These are phyloP conservation scores for Zangia roseola DNA, from an alignment of 768 basidiomycete species.

Conservation along the genomic window DNA sequence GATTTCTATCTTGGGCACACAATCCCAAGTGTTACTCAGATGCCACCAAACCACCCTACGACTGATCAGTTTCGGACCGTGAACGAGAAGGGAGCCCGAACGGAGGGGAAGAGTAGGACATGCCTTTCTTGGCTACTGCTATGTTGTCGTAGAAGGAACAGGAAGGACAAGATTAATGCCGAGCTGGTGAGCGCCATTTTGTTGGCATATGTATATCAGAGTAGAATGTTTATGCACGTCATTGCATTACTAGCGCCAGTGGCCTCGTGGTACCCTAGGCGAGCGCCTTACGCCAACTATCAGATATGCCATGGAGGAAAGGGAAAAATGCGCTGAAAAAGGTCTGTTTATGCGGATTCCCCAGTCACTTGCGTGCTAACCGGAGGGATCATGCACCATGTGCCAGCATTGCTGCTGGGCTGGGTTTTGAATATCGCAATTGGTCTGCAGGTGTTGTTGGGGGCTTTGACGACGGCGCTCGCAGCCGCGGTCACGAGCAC, in stretches of 20 bases:
- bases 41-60: too few species aligned
- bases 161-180: too few species aligned
- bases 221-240: not conserved
- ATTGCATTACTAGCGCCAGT: conserved; percentile 20
- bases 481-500: conserved; percentile 47
- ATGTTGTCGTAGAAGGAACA: too few species aligned
- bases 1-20: too few species aligned
- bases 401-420: conserved; percentile 30
- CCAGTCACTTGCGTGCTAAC: conserved; percentile 12
- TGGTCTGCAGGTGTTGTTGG: conserved; percentile 59
- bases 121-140: too few species aligned
- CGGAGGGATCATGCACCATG: not conserved
- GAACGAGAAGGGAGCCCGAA: too few species aligned
- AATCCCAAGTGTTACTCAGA: too few species aligned
- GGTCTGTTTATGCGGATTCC: conserved; percentile 38
- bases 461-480: conserved; percentile 65
- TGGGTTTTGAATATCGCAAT: conserved; percentile 50
- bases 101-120: conserved; percentile 1
- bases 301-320: conserved; percentile 42
- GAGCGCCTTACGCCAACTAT: conserved; percentile 59
- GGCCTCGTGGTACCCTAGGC: conserved; percentile 34
- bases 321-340: conserved; percentile 45
- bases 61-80: too few species aligned
- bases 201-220: not conserved
- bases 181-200: conserved; percentile 12